Conservation (phyloP, 495 filamentous ascomycete species). For the Hyaloscypha hepaticicola region DNA sequence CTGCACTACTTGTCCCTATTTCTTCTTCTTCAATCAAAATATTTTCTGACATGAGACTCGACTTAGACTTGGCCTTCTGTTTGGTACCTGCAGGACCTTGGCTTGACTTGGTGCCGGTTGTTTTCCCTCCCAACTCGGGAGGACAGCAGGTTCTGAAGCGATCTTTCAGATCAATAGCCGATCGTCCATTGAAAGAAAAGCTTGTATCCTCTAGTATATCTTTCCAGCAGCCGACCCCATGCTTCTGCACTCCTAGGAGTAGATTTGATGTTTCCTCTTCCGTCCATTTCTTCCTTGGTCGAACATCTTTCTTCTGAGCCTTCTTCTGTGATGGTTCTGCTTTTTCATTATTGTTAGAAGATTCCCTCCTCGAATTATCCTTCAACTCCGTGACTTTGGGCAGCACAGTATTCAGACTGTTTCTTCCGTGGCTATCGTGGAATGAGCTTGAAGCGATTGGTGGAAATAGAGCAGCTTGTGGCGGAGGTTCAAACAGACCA, state of each 20-base stretch:
- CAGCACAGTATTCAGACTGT: conserved; percentile 36
- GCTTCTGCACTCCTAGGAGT: conserved; percentile 71
- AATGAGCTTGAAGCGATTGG: conserved; percentile 61
- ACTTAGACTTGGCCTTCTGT: conserved; percentile 26
- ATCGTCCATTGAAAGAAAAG: conserved; percentile 72
- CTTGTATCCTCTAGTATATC: conserved; percentile 74
- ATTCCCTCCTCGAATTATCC: conserved; percentile 6
- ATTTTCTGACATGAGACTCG: conserved; percentile 45
- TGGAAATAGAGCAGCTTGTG: conserved; percentile 69
- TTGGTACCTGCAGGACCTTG: conserved; percentile 18
- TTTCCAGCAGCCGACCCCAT: conserved; percentile 87
- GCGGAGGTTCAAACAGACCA: conserved; percentile 74
- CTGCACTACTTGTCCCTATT: not conserved
- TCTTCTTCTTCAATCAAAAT: conserved; percentile 45
- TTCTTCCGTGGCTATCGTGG: conserved; percentile 42
- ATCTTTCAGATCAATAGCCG: conserved; percentile 83
- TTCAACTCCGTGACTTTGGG: conserved; percentile 20
- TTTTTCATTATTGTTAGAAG: not conserved
- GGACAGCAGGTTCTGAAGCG: conserved; percentile 79
- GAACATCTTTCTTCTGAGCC: conserved; percentile 13
- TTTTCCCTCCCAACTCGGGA: conserved; percentile 44
- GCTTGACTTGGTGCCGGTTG: conserved; percentile 19
- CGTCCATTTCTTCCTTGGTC: conserved; percentile 63
- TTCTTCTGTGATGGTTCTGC: not conserved
- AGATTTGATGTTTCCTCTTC: conserved; percentile 80